phyloP scores from a whole-genome alignment of 164 flowering plant genomes.

The Santalum album region DNA sequence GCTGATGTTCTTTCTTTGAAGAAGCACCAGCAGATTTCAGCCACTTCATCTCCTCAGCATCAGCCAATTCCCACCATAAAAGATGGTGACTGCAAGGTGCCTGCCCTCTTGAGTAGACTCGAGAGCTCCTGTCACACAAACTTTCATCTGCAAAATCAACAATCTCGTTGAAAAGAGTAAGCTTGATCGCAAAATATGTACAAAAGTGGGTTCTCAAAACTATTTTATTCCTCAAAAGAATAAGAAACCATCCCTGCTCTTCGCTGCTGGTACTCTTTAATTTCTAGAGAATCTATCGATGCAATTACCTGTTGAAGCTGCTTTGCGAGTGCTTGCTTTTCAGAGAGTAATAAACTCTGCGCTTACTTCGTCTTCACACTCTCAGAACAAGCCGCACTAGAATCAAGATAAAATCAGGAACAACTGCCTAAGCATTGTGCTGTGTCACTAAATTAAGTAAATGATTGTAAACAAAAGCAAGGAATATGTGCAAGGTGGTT shows the following conservation, averaged over 20 bases:
- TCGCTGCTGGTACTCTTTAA: slow-evolving; percentile 48
- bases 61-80: slow-evolving; percentile 65
- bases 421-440: slow-evolving; percentile 6
- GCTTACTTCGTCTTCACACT: slow-evolving; percentile 85
- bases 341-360: slow-evolving; percentile 48
- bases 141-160: slow-evolving; percentile 58
- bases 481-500: no score
- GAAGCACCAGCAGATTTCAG: slow-evolving; percentile 56
- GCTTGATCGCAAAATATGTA: no score
- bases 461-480: neutral
- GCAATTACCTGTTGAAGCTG: slow-evolving; percentile 67
- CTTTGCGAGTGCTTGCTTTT: slow-evolving; percentile 62
- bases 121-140: slow-evolving; percentile 38
- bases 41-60: slow-evolving; percentile 93
- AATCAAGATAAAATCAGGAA: slow-evolving; percentile 8
- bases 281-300: slow-evolving; percentile 48
- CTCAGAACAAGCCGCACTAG: slow-evolving; percentile 79
- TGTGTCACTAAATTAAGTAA: neutral
- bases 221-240: no score
- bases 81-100: slow-evolving; percentile 40
- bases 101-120: slow-evolving; percentile 56
- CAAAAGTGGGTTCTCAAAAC: no score
- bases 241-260: slow-evolving; percentile 49
- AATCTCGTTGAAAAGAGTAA: neutral
- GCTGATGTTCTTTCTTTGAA: slow-evolving; percentile 86